Percentiles rank a stretch among this genome's conserved stretches.
Evolutionary conservation across 805 yeast species (phyloP).

Genomic region (Limtongozyma cylindracea): DNA sequence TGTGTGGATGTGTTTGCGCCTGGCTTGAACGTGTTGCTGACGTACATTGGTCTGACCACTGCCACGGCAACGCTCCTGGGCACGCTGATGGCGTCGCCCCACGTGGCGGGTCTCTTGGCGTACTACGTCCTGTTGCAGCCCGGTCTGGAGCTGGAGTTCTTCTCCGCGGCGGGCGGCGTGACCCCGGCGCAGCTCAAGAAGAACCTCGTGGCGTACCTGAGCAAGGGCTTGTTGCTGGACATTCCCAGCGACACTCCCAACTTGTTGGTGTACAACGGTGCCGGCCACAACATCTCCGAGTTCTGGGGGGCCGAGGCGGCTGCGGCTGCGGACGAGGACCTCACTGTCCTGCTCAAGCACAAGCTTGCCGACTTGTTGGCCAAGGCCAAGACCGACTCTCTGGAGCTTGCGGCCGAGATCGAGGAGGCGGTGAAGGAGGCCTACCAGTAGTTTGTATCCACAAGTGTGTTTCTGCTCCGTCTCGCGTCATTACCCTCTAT

Average conservation of each 20-base stretch:
- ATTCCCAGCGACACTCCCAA: constrained; percentile 52
- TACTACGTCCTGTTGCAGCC: constrained; percentile 80
- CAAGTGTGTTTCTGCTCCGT: no score
- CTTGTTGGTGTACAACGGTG: constrained; percentile 59
- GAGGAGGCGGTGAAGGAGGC: no score
- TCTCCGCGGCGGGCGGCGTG: constrained; percentile 22
- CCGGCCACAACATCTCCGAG: constrained; percentile 39
- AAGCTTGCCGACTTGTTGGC: no score
- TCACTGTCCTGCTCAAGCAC: no score
- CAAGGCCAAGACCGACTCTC: no score
- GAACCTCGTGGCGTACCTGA: constrained; percentile 44
- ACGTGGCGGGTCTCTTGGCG: constrained; percentile 75
- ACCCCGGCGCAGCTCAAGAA: constrained; percentile 58
- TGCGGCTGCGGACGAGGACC: no score
- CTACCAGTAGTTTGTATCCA: no score
- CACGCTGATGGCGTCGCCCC: constrained; percentile 97
- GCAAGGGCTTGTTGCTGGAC: constrained; percentile 30
- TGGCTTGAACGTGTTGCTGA: constrained; percentile 27
- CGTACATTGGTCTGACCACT: constrained; percentile 48
- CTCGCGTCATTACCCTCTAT: no score
- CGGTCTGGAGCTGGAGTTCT: constrained; percentile 36
- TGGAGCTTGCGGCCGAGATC: no score
- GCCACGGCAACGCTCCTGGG: constrained; percentile 78
- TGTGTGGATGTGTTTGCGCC: constrained; percentile 30
- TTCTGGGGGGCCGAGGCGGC: constrained; percentile 43